Conservation (phyloP, 306 rosid species). For the Castanospermum australe region DNA sequence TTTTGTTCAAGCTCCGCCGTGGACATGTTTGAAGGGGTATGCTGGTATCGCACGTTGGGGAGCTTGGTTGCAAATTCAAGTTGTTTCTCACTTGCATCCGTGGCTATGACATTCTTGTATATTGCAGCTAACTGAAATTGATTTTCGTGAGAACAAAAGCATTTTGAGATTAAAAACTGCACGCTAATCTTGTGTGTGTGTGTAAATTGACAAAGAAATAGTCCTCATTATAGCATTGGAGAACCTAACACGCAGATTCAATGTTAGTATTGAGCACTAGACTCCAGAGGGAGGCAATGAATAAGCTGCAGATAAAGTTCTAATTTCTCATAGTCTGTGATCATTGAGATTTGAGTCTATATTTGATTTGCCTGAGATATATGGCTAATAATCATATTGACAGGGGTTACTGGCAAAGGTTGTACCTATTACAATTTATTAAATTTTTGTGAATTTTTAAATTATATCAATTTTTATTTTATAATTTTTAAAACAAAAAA, state of each 20-base stretch:
- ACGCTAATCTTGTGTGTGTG: not conserved
- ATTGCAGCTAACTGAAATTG: constrained; percentile 51
- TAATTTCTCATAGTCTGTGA: not conserved
- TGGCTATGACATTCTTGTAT: constrained; percentile 65
- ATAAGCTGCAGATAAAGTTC: too few relatives aligned
- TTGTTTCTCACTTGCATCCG: constrained; percentile 68
- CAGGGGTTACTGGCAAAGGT: not conserved
- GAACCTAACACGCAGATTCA: too few relatives aligned
- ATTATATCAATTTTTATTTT: too few relatives aligned
- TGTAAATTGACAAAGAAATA: not conserved
- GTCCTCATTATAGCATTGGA: not conserved
- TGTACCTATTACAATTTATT: too few relatives aligned
- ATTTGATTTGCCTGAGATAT: too few relatives aligned
- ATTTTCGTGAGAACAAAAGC: not conserved
- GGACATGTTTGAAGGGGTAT: constrained; percentile 56
- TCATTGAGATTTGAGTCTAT: too few relatives aligned
- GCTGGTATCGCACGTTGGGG: constrained; percentile 56
- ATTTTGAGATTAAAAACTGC: not conserved
- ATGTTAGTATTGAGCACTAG: too few relatives aligned
- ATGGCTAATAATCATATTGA: not conserved
- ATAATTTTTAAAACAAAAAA: too few relatives aligned
- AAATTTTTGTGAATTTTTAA: too few relatives aligned
- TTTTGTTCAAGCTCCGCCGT: constrained; percentile 45
- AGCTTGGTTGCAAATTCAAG: constrained; percentile 54
- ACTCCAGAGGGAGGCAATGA: too few relatives aligned